phyloP scores from a whole-genome alignment of 768 basidiomycete species.

The Rhodotorula diobovata region DNA sequence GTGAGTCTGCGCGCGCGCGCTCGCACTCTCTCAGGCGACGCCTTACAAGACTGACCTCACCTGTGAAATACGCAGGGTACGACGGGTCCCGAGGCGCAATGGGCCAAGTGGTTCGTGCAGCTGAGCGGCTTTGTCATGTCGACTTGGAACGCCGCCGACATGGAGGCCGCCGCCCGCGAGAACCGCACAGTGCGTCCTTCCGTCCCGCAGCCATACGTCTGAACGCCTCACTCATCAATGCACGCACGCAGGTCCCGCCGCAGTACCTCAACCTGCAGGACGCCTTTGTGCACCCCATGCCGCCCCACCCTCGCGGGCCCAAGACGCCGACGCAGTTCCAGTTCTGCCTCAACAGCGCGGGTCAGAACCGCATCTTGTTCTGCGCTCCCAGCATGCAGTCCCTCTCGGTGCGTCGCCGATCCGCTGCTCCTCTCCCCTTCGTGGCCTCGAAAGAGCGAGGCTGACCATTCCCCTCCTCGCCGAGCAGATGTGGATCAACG shows the following conservation, averaged over 20 bases:
- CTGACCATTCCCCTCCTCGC: background rate
- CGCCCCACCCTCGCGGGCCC: constrained; percentile 51
- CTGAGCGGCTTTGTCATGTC: constrained; percentile 82
- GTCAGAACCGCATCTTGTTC: constrained; percentile 81
- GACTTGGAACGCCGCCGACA: constrained; percentile 84
- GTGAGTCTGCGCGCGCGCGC: background rate
- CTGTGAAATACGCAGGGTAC: constrained; percentile 52
- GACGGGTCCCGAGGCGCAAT: constrained; percentile 65
- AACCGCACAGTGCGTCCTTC: constrained; percentile 51
- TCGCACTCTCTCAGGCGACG: too few species aligned
- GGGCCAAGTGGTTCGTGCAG: constrained; percentile 76
- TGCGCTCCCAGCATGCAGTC: constrained; percentile 50
- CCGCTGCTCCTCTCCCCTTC: background rate
- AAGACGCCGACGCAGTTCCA: constrained; percentile 59
- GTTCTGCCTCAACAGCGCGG: constrained; percentile 87
- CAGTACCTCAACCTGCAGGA: constrained; percentile 82
- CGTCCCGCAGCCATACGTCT: too few species aligned
- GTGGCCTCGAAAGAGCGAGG: background rate
- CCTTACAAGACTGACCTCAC: background rate
- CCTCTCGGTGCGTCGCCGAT: constrained; percentile 54
- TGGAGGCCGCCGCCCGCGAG: constrained; percentile 73
- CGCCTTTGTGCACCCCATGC: constrained; percentile 46
- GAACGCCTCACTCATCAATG: background rate
- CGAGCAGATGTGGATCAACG: constrained; percentile 67
- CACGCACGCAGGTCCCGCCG: constrained; percentile 66